Evolutionary conservation across 345 rosid genomes (phyloP), one percentile per base, ranked within the genome.

Genomic region (Tarenaya hassleriana): DNA sequence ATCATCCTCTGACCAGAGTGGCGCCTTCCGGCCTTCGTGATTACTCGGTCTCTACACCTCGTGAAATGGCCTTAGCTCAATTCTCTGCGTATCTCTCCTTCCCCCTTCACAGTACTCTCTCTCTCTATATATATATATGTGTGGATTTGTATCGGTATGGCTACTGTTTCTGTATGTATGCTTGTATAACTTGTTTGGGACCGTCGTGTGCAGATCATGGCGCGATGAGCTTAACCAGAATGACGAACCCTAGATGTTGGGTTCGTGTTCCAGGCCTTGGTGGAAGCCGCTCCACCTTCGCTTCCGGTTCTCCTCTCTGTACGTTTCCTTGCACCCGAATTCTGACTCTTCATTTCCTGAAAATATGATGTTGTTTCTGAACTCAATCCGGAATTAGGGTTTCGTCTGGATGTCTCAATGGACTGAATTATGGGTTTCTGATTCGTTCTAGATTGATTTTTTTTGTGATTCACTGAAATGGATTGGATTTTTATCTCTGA

Each of bases 301-400:
- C 77, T 16, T 61, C 95, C 40, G 90, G 86, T 29, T 73, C 78
- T 56, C 80, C 83, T 50, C 83, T 83, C 16, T 54, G 90, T 83
- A 71, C 39, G 27, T 44, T 5, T 38, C n/a, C n/a, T n/a, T n/a
- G n/a, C n/a, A n/a, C n/a, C n/a, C n/a, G n/a, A n/a, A n/a, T n/a
- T n/a, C n/a, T n/a, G n/a, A n/a, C n/a, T n/a, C n/a, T n/a, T 12
- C 4, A 6, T 45, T 45, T 12, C 10, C 27, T 45, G 24, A 45
- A 17, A 10, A 27, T 43, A 16, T 9, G 10, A 4, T 2, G n/a
- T 8, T 15, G 27, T 27, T 55, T 5, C 35, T 18, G 34, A 15
- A 1, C 1, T 44, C 52, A 3, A 3, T 10, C 3, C 11, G 8
- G 41, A 44, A 9, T 37, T 41, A n/a, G 27, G 27, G 10, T 5